Evolutionary conservation across 371 early-diverging fungal species (phyloP).

Genomic region (Actinomortierella ambigua): DNA sequence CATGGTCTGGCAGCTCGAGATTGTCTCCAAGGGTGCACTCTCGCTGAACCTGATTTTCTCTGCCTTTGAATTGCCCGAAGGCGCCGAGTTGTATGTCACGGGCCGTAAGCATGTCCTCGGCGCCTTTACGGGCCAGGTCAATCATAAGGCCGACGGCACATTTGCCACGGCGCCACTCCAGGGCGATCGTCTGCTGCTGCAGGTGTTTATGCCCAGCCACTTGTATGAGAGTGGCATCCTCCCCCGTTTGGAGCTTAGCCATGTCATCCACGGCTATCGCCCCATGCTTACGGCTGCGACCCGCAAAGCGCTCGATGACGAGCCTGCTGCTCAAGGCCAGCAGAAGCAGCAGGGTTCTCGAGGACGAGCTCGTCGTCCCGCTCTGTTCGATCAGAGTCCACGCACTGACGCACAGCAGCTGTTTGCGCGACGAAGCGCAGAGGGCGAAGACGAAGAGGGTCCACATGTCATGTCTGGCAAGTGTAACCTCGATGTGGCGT

Average conservation of each 20-base stretch:
- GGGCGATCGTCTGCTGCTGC: slow-evolving; percentile 48
- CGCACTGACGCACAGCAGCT: background rate
- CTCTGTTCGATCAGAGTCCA: slow-evolving; percentile 8
- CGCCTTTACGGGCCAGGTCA: slow-evolving; percentile 47
- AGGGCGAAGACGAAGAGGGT: background rate
- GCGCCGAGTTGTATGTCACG: slow-evolving; percentile 48
- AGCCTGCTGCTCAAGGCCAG: background rate
- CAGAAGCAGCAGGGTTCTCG: background rate
- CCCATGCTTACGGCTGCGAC: slow-evolving; percentile 18
- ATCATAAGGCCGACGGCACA: slow-evolving; percentile 46
- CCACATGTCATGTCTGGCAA: slow-evolving; percentile 42
- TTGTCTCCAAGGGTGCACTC: slow-evolving; percentile 47
- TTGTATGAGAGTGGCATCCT: slow-evolving; percentile 7
- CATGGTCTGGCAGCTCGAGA: slow-evolving; percentile 48
- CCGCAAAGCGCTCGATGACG: too few species aligned
- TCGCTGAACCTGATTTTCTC: slow-evolving; percentile 56
- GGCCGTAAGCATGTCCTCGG: slow-evolving; percentile 32
- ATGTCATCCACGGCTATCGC: slow-evolving; percentile 53
- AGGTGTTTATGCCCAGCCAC: slow-evolving; percentile 24
- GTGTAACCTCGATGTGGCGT: slow-evolving; percentile 56
- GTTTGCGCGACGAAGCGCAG: too few species aligned
- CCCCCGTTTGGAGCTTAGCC: slow-evolving; percentile 42
- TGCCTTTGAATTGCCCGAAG: slow-evolving; percentile 46
- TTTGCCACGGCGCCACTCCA: slow-evolving; percentile 51
- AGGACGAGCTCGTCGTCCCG: background rate